A percentile compares a stretch with the other conserved stretches of the same genome.
Conservation (phyloP, 164 flowering plant genomes). For the Macadamia tetraphylla region DNA sequence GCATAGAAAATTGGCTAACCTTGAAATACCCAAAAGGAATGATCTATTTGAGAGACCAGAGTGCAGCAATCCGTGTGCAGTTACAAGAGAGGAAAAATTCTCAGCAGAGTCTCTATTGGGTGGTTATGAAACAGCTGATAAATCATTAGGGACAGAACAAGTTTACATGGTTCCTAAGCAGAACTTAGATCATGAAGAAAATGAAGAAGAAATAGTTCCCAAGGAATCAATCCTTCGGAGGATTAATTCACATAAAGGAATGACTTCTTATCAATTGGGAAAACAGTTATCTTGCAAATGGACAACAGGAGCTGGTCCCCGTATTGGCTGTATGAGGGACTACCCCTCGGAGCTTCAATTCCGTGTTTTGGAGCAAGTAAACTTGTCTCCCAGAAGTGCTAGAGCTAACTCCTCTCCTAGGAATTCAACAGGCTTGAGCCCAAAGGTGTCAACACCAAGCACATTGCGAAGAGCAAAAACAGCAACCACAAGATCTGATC, state of each 20-base stretch:
- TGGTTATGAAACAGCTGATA: conserved; percentile 31
- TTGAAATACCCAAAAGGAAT: conserved; percentile 33
- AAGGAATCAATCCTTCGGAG: conserved; percentile 47
- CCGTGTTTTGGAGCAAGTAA: conserved; percentile 60
- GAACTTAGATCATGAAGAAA: conserved; percentile 21
- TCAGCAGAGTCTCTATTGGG: conserved; percentile 18
- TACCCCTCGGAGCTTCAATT: conserved; percentile 65
- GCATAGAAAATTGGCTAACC: conserved; percentile 25
- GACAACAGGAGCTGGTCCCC: conserved; percentile 84
- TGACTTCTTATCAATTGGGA: conserved; percentile 56
- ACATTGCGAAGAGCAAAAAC: conserved; percentile 14
- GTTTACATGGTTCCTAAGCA: conserved; percentile 14
- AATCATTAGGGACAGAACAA: conserved; percentile 16
- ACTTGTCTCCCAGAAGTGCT: conserved; percentile 63
- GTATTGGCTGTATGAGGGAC: conserved; percentile 79
- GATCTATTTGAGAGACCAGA: conserved; percentile 23
- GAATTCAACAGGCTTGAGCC: conserved; percentile 12
- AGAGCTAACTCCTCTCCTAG: conserved; percentile 24
- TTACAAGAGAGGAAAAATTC: conserved; percentile 1
- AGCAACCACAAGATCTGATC: conserved; percentile 1
- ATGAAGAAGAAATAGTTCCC: conserved; percentile 31
- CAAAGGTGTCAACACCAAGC: conserved; percentile 9
- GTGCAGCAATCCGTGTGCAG: conserved; percentile 15
- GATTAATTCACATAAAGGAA: conserved; percentile 61
- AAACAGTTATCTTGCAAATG: conserved; percentile 72